Base-by-base conservation (phyloP, 495 filamentous ascomycete species). In the Penicillium cosmopolitanum region DNA sequence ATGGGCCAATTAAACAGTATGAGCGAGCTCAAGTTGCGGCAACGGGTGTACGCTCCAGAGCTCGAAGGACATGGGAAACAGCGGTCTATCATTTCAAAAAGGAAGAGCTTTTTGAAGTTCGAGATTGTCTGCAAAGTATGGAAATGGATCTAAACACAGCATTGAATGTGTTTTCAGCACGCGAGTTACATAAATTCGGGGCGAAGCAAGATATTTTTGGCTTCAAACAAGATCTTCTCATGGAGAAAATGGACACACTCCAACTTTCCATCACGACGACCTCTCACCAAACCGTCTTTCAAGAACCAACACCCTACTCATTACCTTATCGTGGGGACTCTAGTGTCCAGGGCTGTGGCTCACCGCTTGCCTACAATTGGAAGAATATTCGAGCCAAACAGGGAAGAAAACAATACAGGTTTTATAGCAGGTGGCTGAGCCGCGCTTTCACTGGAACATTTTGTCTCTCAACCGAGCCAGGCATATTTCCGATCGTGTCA, bases 81-180 rank as follows among this genome's bases (percentile, higher is more conserved):
- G 43, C 43, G 18, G 21, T 50, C 16, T 50, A 57, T 57, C 55
- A 19, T 34, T 57, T 57, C 44, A 50, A 57, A 28, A 57, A 57
- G 40, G 55, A 57, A 46, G 31, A 19, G 25, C 43, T 57, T 18
- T 57, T 57, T 12, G 55, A 57, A 50, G 25, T 57, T 38, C 43
- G 55, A 35, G 55, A 50, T 57, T 57, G 55, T 50, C 19, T 57
- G n/a, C 18, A 57, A 8, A 50, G 55, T 19, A 57, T 57, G 55
- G 43, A 50, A 38, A 38, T 50, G 8, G 44, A 50, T 50, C 42
- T 57, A 38, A 12, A 50, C 8, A 25, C 55, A 4, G 34, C 55
- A 35, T 50, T 57, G 33, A 40, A 13, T 16, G 25, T 57, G 55
- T 57, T 21, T 57, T 50, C 44, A 40, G 44, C 55, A 38, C 55